These are phyloP conservation scores for grape (Vitis vinifera) DNA, from an alignment of 164 flowering plant species.

Conservation along the genomic window ASM3070453v1 NC_081808.1:2889501-2890000, in stretches of 20 bases:
- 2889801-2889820: slow-evolving; percentile 30
- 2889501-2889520: slow-evolving; percentile 9
- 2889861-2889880: slow-evolving; percentile 25
- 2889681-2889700: slow-evolving; percentile 6
- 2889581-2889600: slow-evolving; percentile 12
- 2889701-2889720: slow-evolving; percentile 9
- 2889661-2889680: not conserved
- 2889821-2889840: slow-evolving; percentile 24
- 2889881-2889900: slow-evolving; percentile 23
- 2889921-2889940: slow-evolving; percentile 27
- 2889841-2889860: slow-evolving; percentile 21
- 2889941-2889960: slow-evolving; percentile 9
- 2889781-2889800: slow-evolving; percentile 59
- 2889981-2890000: slow-evolving; percentile 8
- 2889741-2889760: slow-evolving; percentile 83
- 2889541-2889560: slow-evolving; percentile 3
- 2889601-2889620: slow-evolving; percentile 9
- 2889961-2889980: slow-evolving; percentile 15
- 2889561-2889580: slow-evolving; percentile 10
- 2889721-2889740: slow-evolving; percentile 72
- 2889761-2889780: slow-evolving; percentile 77
- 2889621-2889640: slow-evolving; percentile 23
- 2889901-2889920: slow-evolving; percentile 25
- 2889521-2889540: not conserved
- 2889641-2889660: not conserved